Base-by-base conservation (phyloP, 1,284 basidiomycete genomes). In the Limonomyces culmigenus region DNA sequence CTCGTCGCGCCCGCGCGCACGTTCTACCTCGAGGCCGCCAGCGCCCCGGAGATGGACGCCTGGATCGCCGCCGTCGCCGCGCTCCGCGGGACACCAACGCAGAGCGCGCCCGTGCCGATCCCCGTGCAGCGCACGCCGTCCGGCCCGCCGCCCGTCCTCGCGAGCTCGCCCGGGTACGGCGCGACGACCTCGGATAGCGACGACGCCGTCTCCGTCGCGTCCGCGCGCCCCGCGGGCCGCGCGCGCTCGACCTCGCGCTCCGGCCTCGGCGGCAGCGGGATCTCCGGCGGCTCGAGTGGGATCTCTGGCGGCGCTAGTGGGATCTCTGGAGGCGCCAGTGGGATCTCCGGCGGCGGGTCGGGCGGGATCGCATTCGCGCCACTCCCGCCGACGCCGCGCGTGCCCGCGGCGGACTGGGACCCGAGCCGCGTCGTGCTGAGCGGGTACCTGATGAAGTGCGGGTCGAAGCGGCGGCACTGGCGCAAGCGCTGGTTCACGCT, bases 361-460 rank as follows among this genome's bases (percentile, higher is more conserved):
- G 44, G 41, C 33, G 36, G 45, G 11, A 31, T 39, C 14, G 38
- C 41, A 19, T 38, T 41, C 11, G 23, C 23, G n/a, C 8, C 23
- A n/a, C 8, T 27, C 8, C 23, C 23, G n/a, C 40, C 45, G 15
- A 34, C 40, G 15, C 35, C 18, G 23, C 14, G 16, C 16, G 33
- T 36, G 14, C 30, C 34, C 34, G 29, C 37, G 19, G 37, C 42
- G 42, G 37, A 41, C 44, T 35, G 42, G 20, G 79, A 80, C 47
- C 63, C 69, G 4, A 60, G 70, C 16, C 89, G 87, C 57, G 60
- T 76, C 33, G 75, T 95, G 19, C 51, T 91, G 3, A 74, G 79
- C 19, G 91, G 91, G 2, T 99, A 98, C 54, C 62, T 98, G 41
- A 93, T 95, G 85, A 98, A 98, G 54, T 91, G 91, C 53, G 89